These are phyloP conservation scores for Diophrys sp. DNA, from an alignment of 73 alveolate species.

Conservation along the genomic window DNA sequence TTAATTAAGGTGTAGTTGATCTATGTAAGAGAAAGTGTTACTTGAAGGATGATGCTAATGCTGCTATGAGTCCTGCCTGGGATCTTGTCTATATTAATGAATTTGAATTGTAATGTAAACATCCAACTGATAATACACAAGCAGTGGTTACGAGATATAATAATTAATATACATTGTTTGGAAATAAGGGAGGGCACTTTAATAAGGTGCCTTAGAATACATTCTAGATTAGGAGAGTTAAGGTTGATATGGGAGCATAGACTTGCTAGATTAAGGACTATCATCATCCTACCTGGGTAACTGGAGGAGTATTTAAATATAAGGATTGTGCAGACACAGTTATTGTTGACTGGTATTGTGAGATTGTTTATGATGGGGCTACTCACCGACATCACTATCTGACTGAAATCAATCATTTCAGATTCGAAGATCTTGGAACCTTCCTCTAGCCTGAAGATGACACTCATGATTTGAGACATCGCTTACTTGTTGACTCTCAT, in stretches of 20 bases:
- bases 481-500: background rate
- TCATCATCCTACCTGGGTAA: background rate
- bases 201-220: background rate
- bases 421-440: background rate
- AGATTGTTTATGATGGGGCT: background rate
- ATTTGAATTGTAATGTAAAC: background rate
- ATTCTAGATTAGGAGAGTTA: background rate
- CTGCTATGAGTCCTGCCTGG: background rate
- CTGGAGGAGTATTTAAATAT: background rate
- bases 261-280: background rate
- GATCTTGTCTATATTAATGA: background rate
- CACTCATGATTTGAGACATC: background rate
- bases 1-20: background rate
- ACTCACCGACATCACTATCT: background rate
- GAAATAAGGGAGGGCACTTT: background rate
- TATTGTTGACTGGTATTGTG: background rate
- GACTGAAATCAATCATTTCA: background rate
- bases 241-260: background rate
- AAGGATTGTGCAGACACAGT: background rate
- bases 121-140: background rate
- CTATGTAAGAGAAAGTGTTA: background rate
- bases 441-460: background rate
- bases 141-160: background rate
- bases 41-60: background rate
- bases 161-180: background rate